Percentiles rank a stretch among this genome's conserved stretches.
Evolutionary conservation across 1,139 yeast species (phyloP).

Genomic region (Kodamaea suecica): DNA sequence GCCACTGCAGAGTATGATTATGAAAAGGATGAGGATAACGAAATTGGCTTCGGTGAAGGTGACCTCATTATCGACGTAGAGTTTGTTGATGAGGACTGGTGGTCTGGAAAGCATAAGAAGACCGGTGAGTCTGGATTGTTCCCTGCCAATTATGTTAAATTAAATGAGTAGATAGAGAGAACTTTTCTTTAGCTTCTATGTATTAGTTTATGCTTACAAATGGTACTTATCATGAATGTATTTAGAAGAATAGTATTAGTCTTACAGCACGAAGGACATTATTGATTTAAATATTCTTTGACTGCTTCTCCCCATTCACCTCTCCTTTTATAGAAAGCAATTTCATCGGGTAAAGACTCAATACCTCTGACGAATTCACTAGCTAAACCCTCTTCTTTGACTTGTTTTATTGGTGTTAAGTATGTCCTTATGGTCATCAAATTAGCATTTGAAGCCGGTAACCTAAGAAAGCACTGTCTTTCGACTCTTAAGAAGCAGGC

Average conservation of each 20-base stretch:
- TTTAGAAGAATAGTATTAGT: no score
- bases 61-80: slow-evolving; percentile 79
- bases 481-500: slow-evolving; percentile 39
- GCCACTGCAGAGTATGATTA: slow-evolving; percentile 85
- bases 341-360: slow-evolving; percentile 53
- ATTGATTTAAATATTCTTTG: slow-evolving; percentile 45
- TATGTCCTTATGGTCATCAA: slow-evolving; percentile 43
- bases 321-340: slow-evolving; percentile 59
- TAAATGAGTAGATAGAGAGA: slow-evolving; percentile 21
- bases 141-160: slow-evolving; percentile 82
- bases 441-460: slow-evolving; percentile 38
- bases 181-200: no score
- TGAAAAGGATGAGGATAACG: slow-evolving; percentile 89
- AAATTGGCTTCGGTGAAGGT: slow-evolving; percentile 70
- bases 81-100: slow-evolving; percentile 94
- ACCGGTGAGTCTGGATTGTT: slow-evolving; percentile 79
- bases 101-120: slow-evolving; percentile 71
- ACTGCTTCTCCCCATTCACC: slow-evolving; percentile 68
- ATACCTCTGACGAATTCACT: slow-evolving; percentile 55
- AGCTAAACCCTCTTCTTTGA: slow-evolving; percentile 38
- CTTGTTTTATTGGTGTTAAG: slow-evolving; percentile 32
- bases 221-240: no score
- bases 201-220: no score
- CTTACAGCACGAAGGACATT: no score
- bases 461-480: slow-evolving; percentile 38